A percentile compares a stretch with the other conserved stretches of the same genome.
Conservation (phyloP, 140 eudicot genomes). For the Flaveria floridana region DNA sequence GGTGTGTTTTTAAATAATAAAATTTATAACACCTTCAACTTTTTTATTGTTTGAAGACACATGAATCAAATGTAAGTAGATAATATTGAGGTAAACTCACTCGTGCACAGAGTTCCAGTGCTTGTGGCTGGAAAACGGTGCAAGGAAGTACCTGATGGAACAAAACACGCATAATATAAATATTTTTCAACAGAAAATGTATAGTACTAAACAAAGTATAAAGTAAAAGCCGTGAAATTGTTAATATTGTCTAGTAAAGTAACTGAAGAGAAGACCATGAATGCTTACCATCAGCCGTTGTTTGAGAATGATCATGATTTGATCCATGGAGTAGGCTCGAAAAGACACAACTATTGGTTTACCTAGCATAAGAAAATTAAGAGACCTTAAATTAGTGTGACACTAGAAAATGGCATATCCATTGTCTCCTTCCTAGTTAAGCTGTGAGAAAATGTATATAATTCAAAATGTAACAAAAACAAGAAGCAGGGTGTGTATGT, state of each 20-base stretch:
- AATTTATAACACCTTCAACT: neutral
- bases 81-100: conserved; percentile 47
- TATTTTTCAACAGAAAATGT: conserved; percentile 5
- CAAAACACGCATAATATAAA: neutral
- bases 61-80: neutral
- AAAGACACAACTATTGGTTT: conserved; percentile 77
- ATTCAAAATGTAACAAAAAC: neutral
- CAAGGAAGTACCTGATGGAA: conserved; percentile 72
- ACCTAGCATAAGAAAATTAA: conserved; percentile 43
- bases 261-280: conserved; percentile 5
- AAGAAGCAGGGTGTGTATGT: neutral
- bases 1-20: neutral
- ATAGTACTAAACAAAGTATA: neutral
- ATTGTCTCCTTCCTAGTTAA: conserved; percentile 6
- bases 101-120: conserved; percentile 90
- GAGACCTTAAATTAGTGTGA: conserved; percentile 14
- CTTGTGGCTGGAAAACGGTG: conserved; percentile 82
- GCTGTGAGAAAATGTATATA: neutral
- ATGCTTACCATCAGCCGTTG: conserved; percentile 59
- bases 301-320: conserved; percentile 69
- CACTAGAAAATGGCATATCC: neutral
- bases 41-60: neutral
- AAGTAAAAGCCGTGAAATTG: conserved; percentile 3
- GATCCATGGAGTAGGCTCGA: conserved; percentile 82
- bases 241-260: neutral